These are phyloP conservation scores for Magnaporthiopsis incrustans DNA, from an alignment of 2,329 filamentous ascomycete species.

Conservation along the genomic window DNA sequence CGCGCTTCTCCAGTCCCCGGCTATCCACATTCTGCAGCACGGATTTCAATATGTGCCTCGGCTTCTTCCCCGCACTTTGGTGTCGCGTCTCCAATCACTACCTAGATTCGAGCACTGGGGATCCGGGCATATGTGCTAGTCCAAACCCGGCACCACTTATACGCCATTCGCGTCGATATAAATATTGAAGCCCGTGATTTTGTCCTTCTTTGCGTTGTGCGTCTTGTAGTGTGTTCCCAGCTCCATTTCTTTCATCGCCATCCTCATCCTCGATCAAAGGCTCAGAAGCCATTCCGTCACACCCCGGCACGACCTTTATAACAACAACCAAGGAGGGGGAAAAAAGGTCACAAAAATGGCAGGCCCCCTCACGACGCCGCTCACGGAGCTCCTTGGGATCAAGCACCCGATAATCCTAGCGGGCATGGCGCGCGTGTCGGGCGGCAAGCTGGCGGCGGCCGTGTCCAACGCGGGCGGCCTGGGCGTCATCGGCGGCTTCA, in stretches of 20 bases:
- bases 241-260: too few species aligned
- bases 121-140: too few species aligned
- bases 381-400: constrained; percentile 73
- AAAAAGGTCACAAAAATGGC: constrained; percentile 1
- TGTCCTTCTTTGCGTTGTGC: too few species aligned
- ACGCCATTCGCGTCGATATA: background rate
- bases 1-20: background rate
- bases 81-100: background rate
- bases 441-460: constrained; percentile 70
- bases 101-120: background rate
- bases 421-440: constrained; percentile 84
- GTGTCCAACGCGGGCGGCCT: constrained; percentile 85
- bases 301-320: background rate
- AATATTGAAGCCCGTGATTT: too few species aligned
- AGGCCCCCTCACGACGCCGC: constrained; percentile 62
- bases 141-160: background rate
- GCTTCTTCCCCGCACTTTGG: constrained; percentile 8
- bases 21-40: background rate
- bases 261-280: too few species aligned
- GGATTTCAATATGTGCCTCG: background rate
- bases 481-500: constrained; percentile 64
- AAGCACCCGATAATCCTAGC: constrained; percentile 85
- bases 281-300: too few species aligned
- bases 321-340: background rate
- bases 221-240: too few species aligned